Evolutionary conservation across 805 yeast genomes (phyloP).

Genomic region (Yarrowia alimentaria): DNA sequence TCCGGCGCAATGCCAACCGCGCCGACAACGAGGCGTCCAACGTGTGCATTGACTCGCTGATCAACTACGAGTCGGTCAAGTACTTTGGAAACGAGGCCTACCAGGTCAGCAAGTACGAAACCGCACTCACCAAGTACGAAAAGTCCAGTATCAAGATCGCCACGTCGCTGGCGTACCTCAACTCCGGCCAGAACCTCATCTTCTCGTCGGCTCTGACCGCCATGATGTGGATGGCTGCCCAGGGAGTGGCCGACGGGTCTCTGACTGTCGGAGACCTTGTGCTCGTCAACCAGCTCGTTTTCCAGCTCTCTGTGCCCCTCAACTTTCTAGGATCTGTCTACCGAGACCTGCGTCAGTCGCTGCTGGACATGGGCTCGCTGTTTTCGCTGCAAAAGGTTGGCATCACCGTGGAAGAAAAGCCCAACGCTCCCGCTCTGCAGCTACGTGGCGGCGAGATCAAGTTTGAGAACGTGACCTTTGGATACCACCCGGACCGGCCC

Average conservation of each 20-base stretch:
- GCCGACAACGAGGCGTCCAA: constrained; percentile 97
- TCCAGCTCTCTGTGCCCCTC: constrained; percentile 91
- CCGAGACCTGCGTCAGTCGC: constrained; percentile 87
- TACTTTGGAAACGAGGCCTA: constrained; percentile 86
- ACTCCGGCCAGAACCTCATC: constrained; percentile 74
- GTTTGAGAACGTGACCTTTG: constrained; percentile 90
- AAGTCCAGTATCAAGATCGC: constrained; percentile 67
- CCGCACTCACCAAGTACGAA: constrained; percentile 70
- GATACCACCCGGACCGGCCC: constrained; percentile 85
- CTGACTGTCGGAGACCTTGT: constrained; percentile 94
- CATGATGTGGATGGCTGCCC: constrained; percentile 98
- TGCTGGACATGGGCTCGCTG: constrained; percentile 92
- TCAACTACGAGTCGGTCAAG: constrained; percentile 91
- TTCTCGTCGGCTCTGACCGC: constrained; percentile 87
- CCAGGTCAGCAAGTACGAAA: constrained; percentile 77
- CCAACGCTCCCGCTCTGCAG: constrained; percentile 59
- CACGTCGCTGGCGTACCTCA: constrained; percentile 68
- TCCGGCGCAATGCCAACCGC: constrained; percentile 81
- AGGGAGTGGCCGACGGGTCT: constrained; percentile 80
- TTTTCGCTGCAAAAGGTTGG: constrained; percentile 79
- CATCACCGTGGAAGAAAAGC: constrained; percentile 60
- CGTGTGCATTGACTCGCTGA: constrained; percentile 88
- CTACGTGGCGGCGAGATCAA: constrained; percentile 72
- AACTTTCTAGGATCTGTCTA: constrained; percentile 95
- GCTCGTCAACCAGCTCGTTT: constrained; percentile 89